phyloP scores from a whole-genome alignment of 805 yeast species.

The Saccharomycopsis guyanensis region DNA sequence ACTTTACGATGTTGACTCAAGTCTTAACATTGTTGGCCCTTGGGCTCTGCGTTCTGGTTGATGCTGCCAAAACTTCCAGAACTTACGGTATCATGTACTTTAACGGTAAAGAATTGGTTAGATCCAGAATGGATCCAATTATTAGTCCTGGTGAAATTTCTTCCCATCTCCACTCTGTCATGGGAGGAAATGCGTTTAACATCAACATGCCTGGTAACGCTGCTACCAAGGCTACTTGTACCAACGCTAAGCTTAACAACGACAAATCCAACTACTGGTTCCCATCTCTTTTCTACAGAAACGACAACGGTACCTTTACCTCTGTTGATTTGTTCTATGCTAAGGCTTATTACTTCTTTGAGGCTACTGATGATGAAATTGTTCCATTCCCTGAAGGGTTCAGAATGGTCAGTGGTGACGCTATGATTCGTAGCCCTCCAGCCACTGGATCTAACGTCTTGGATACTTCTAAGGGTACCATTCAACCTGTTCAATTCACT shows the following conservation, averaged over 20 bases:
- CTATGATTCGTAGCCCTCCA: conserved; percentile 10
- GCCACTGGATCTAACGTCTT: conserved; percentile 2
- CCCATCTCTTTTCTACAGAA: conserved; percentile 6
- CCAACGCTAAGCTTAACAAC: conserved; percentile 9
- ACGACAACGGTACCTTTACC: neutral
- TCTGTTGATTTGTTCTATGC: conserved; percentile 6
- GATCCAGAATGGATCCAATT: conserved; percentile 11
- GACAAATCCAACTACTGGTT: conserved; percentile 15
- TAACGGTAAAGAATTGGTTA: conserved; percentile 7
- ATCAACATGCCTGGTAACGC: conserved; percentile 6
- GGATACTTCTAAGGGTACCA: conserved; percentile 4
- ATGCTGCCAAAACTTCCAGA: conserved; percentile 1
- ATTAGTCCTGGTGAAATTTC: conserved; percentile 8
- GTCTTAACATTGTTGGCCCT: neutral
- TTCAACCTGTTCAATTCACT: conserved; percentile 10
- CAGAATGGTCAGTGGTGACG: conserved; percentile 15
- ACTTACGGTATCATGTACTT: conserved; percentile 12
- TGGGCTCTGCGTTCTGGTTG: neutral
- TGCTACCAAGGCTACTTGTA: conserved; percentile 10
- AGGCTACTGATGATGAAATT: conserved; percentile 13
- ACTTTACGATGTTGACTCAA: neutral
- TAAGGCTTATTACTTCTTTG: conserved; percentile 15
- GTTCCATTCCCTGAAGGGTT: conserved; percentile 14
- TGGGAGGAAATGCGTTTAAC: conserved; percentile 12
- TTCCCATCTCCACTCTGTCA: conserved; percentile 7